These are phyloP conservation scores for Aphanomyces stellatus DNA, from an alignment of 352 stramenopile genomes.

Conservation along the genomic window DNA sequence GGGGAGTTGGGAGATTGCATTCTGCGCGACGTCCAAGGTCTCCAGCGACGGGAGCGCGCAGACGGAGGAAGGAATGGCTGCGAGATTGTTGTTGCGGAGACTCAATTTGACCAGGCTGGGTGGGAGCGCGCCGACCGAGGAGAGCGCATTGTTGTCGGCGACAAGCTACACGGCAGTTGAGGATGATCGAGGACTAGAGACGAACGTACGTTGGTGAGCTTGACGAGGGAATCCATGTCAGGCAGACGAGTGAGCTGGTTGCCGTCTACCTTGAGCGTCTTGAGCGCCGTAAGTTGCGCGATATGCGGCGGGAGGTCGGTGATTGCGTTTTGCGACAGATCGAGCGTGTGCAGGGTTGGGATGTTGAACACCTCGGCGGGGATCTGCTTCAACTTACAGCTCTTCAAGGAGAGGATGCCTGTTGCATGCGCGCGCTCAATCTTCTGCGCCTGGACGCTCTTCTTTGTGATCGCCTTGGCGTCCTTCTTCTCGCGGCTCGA, in stretches of 20 bases:
- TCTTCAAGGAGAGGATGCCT: slow-evolving; percentile 56
- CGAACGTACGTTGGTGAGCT: slow-evolving; percentile 54
- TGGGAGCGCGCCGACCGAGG: slow-evolving; percentile 43
- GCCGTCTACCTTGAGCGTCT: slow-evolving; percentile 61
- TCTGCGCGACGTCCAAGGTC: slow-evolving; percentile 63
- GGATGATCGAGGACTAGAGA: too few relatives aligned
- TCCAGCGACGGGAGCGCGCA: slow-evolving; percentile 43
- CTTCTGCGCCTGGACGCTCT: slow-evolving; percentile 70
- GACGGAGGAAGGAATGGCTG: slow-evolving; percentile 35
- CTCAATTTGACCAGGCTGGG: slow-evolving; percentile 71
- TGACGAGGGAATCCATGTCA: slow-evolving; percentile 51
- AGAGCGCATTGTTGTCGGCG: slow-evolving; percentile 60
- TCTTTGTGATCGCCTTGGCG: slow-evolving; percentile 67
- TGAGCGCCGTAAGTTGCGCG: slow-evolving; percentile 36
- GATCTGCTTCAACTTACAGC: slow-evolving; percentile 70
- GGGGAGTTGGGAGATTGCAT: slow-evolving; percentile 38
- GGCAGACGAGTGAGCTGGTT: slow-evolving; percentile 53
- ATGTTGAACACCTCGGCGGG: slow-evolving; percentile 47
- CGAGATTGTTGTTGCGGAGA: slow-evolving; percentile 50
- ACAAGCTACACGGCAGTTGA: slow-evolving; percentile 48
- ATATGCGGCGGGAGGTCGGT: slow-evolving; percentile 38
- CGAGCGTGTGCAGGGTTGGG: slow-evolving; percentile 47
- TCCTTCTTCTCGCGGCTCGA: slow-evolving; percentile 17
- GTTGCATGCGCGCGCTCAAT: slow-evolving; percentile 47
- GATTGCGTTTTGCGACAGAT: slow-evolving; percentile 63